A percentile compares a stretch with the other conserved stretches of the same genome.
phyloP scores from a whole-genome alignment of 139 green algal species.

The Closterium sp. region DNA sequence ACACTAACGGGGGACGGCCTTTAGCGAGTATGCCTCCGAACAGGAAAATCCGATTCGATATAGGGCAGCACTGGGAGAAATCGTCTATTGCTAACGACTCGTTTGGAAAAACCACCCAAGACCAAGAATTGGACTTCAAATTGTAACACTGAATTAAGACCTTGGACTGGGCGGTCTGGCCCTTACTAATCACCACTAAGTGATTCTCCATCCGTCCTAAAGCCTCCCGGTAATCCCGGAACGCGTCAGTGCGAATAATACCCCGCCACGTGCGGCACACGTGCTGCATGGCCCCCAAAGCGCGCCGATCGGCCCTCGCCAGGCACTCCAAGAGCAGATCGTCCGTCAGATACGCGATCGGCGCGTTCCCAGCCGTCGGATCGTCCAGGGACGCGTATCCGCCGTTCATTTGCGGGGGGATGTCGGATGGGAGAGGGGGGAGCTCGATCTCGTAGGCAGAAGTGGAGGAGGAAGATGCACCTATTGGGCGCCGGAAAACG shows the following conservation, averaged over 20 bases:
- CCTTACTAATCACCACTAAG: background rate
- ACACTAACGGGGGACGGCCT: background rate
- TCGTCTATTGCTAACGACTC: background rate
- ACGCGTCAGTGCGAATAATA: background rate
- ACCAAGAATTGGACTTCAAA: background rate
- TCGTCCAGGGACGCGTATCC: background rate
- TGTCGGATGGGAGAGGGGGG: background rate
- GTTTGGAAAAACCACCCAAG: background rate
- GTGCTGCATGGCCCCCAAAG: background rate
- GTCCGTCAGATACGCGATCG: background rate
- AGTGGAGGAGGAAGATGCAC: background rate
- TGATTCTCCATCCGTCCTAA: background rate
- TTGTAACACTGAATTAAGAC: background rate
- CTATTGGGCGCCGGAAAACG: background rate
- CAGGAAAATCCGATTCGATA: background rate
- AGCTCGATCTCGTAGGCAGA: background rate
- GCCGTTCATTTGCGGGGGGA: background rate
- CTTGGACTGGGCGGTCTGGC: background rate
- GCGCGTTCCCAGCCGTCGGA: background rate
- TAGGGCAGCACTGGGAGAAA: background rate
- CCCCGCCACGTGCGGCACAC: background rate
- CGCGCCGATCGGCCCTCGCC: background rate
- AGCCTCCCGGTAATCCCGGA: background rate
- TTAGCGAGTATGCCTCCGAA: background rate
- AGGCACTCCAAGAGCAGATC: constrained; percentile 12